phyloP scores from a whole-genome alignment of 805 yeast genomes.

The Torulaspora quercuum region DNA sequence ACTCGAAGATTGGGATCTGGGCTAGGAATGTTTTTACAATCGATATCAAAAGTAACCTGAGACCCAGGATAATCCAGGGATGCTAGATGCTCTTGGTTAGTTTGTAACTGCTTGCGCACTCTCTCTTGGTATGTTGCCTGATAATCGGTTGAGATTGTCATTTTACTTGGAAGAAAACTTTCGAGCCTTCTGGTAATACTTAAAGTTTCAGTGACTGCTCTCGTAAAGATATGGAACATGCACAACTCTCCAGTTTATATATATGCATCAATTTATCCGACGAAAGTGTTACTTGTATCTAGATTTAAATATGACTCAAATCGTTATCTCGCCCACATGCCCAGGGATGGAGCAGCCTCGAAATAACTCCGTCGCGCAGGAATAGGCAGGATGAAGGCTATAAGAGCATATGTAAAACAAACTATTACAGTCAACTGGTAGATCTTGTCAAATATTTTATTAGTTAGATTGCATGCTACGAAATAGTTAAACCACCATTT shows the following conservation, averaged over 20 bases:
- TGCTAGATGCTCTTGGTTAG: slow-evolving; percentile 34
- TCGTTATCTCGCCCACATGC: slow-evolving; percentile 11
- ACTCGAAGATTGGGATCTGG: slow-evolving; percentile 35
- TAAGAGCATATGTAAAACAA: too few species aligned
- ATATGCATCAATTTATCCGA: too few species aligned
- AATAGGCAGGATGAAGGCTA: too few species aligned
- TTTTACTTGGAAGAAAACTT: slow-evolving; percentile 2
- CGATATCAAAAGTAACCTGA: slow-evolving; percentile 31
- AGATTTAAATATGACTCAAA: too few species aligned
- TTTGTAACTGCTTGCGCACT: slow-evolving; percentile 27
- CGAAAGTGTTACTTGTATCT: too few species aligned
- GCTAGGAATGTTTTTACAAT: slow-evolving; percentile 23
- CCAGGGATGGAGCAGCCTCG: not conserved
- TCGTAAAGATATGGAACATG: too few species aligned
- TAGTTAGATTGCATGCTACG: too few species aligned
- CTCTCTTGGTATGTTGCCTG: slow-evolving; percentile 19
- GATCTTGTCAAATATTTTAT: too few species aligned
- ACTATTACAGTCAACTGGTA: too few species aligned
- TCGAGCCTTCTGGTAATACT: not conserved
- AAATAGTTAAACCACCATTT: too few species aligned
- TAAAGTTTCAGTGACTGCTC: slow-evolving; percentile 1
- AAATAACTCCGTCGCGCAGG: too few species aligned
- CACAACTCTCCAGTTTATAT: too few species aligned
- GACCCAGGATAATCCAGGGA: slow-evolving; percentile 38
- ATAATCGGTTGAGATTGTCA: slow-evolving; percentile 20